These are phyloP conservation scores for Scheffersomyces segobiensis DNA, from an alignment of 1,139 yeast species.

Conservation along the genomic window DNA sequence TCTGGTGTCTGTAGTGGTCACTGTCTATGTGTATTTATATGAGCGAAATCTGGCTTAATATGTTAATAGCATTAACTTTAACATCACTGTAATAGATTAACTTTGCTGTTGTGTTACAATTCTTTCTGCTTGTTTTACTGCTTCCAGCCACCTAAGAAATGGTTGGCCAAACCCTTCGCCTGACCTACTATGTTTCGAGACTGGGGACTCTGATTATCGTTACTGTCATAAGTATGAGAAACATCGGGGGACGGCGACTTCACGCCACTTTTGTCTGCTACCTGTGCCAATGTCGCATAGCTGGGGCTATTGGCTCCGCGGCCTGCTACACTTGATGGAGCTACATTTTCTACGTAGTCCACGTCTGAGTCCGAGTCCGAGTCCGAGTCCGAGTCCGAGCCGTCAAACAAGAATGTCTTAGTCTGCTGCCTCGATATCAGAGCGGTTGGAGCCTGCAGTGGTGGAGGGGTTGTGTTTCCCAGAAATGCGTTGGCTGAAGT, in stretches of 20 bases:
- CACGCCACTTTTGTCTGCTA: slow-evolving; percentile 49
- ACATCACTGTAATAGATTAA: too few species aligned
- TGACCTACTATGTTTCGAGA: slow-evolving; percentile 30
- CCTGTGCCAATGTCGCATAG: slow-evolving; percentile 49
- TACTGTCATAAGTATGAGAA: slow-evolving; percentile 3
- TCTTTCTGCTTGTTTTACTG: slow-evolving; percentile 3
- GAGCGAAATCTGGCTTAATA: neutral
- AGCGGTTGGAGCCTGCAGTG: neutral
- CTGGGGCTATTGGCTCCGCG: slow-evolving; percentile 23
- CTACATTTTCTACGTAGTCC: slow-evolving; percentile 21
- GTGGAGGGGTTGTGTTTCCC: slow-evolving; percentile 30
- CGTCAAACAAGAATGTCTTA: slow-evolving; percentile 34
- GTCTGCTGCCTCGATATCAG: neutral
- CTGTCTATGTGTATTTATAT: neutral
- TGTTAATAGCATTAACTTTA: neutral
- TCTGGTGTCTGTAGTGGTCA: neutral
- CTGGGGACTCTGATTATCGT: slow-evolving; percentile 3
- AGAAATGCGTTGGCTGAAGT: slow-evolving; percentile 47
- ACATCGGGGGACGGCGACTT: slow-evolving; percentile 31
- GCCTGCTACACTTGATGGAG: slow-evolving; percentile 1
- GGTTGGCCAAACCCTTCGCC: slow-evolving; percentile 43
- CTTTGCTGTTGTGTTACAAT: neutral
- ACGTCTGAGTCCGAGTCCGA: slow-evolving; percentile 30
- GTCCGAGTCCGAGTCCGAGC: slow-evolving; percentile 28
- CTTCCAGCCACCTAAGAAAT: slow-evolving; percentile 37